phyloP scores from a whole-genome alignment of 1,284 basidiomycete species.

The Sporisorium graminicola region DNA sequence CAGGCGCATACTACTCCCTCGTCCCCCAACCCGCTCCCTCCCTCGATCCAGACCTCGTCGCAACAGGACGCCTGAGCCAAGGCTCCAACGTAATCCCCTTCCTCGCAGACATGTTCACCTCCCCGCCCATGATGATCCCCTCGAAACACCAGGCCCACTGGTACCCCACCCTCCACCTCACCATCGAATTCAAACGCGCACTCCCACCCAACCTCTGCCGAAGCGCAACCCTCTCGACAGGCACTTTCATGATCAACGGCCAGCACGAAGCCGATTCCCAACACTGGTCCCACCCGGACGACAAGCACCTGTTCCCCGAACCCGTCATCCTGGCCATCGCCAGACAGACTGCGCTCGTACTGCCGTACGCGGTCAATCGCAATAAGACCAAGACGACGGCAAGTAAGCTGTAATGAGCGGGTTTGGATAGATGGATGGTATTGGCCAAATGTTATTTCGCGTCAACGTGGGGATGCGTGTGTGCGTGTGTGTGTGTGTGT shows the following conservation, averaged over 20 bases:
- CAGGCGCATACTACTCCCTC: slow-evolving; percentile 31
- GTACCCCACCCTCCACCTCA: slow-evolving; percentile 52
- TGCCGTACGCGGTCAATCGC: slow-evolving; percentile 41
- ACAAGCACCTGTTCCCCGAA: slow-evolving; percentile 20
- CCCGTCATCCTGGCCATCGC: slow-evolving; percentile 36
- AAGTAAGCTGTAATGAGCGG: slow-evolving; percentile 4
- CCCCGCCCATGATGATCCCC: slow-evolving; percentile 41
- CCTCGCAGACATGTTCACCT: slow-evolving; percentile 45
- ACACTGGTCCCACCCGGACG: slow-evolving; percentile 44
- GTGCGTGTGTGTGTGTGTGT: neutral
- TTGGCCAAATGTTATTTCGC: neutral
- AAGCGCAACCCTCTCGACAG: slow-evolving; percentile 19
- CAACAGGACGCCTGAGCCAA: slow-evolving; percentile 1
- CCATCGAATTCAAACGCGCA: slow-evolving; percentile 49
- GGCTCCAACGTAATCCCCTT: slow-evolving; percentile 37
- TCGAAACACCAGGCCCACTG: slow-evolving; percentile 29
- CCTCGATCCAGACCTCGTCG: neutral
- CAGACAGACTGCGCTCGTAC: slow-evolving; percentile 38
- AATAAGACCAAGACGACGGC: slow-evolving; percentile 42
- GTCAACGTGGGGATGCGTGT: neutral
- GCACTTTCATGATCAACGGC: slow-evolving; percentile 45
- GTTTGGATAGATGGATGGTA: neutral
- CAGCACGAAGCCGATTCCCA: slow-evolving; percentile 51
- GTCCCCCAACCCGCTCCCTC: neutral
- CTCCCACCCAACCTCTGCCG: slow-evolving; percentile 16